Evolutionary conservation across 2,329 filamentous ascomycete species (phyloP), one percentile per base, ranked within the genome.

Genomic region (Colletotrichum coccodes): DNA sequence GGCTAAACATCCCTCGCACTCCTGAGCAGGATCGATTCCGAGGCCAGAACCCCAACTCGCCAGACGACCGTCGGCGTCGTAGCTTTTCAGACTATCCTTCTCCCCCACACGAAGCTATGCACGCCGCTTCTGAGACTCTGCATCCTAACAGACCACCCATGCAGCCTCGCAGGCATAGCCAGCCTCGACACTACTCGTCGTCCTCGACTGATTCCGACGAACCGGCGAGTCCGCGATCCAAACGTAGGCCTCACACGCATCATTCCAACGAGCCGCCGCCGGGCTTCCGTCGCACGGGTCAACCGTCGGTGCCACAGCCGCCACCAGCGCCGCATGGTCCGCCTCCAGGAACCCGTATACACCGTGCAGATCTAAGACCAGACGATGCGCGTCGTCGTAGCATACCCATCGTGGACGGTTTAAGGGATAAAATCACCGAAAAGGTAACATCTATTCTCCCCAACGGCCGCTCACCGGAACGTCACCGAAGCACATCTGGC

Each of bases 81-180:
- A 88, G 86, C 76, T 84, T 86, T 74, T 86, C 86, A 3, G 86
- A 88, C 64, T 82, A 84, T 59, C 82, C 82, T 3, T 79, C 78
- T 3, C 79, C 80, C 1, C 77, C 78, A 3, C 73, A 78, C 21
- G 74, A 80, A 16, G 76, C 56, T 67, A 73, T 40, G 44, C 75
- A 62, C 73, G 66, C 66, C 73, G 56, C 62, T 4, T 50, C 72
- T 12, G 68, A 75, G 23, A 76, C 84, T 60, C 72, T 83, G 16
- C 80, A 81, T 46, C 76, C 82, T 8, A 74, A 79, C 36, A 75
- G 78, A 50, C 76, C 77, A 16, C 62, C 72, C 9, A 49, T 70
- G 1, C 76, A 77, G 23, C 72, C 75, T 21, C 82, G 86, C 23
- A 78, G 85, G 34, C 85, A 87, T 72, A 87, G 85, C 71, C 86